Base-by-base conservation (phyloP, 129 eudicot genomes). In the Heracleum sosnowskyi region DNA sequence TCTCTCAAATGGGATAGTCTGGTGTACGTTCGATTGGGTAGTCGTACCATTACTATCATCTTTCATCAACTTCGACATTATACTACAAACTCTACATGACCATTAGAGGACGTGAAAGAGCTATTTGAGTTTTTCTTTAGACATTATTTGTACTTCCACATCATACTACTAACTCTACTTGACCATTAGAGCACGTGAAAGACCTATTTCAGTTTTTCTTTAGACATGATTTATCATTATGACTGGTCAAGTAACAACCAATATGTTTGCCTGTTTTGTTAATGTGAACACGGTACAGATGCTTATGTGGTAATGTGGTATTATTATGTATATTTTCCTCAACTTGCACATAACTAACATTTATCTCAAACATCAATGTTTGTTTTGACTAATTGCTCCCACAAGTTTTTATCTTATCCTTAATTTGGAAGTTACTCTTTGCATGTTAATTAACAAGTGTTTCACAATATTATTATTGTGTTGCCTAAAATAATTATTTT, bases 341-440 rank as follows among this genome's bases (percentile, higher is more conserved):
- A 29, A 64, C 22, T 64, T 64, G 70, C 70, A 64, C 70, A 13
- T 64, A 64, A 29, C 37, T 29, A 64, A 22, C 74, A 69, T 18
- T 22, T 20, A 69, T 34, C 74, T 36, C 74, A 36, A 34, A 18
- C 40, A 69, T 18, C 74, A 22, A 69, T 69, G 44, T 36, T 69
- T 36, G 15, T 36, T 36, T 69, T 69, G 74, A 69, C 74, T 69
- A 69, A 69, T 69, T 36, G 74, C 46, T 69, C 46, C 74, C 42
- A 34, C 11, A 7, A 1, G 70, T 64, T 4, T 29, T 64, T 13
- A 64, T 31, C 1, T 64, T 64, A 26, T 28, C 37, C 37, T 64
- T 29, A 12, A 29, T 57, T 24, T 22, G 15, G 4, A 64, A 63
- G 9, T 64, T 64, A 29, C 70, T 31, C 4, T 12, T 15, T 62